phyloP scores from a whole-genome alignment of 768 basidiomycete genomes.

The Trametopsis cervina region DNA sequence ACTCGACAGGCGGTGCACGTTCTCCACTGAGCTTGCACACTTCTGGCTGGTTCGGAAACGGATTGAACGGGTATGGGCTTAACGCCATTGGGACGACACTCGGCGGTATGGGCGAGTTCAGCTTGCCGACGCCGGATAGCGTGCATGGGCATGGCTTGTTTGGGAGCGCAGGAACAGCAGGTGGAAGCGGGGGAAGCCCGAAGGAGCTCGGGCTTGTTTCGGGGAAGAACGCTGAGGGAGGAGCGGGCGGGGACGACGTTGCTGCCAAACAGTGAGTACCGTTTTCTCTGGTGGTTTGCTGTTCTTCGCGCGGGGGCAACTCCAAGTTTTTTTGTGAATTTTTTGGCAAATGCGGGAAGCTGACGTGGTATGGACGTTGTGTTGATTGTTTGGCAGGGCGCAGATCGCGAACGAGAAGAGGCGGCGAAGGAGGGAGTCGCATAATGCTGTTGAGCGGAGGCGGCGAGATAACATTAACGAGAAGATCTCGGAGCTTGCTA shows the following conservation, averaged over 20 bases:
- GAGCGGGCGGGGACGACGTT: constrained; percentile 20
- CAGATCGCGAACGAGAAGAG: constrained; percentile 76
- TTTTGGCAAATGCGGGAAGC: too few relatives aligned
- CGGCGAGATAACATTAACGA: constrained; percentile 93
- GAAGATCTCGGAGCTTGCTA: constrained; percentile 85
- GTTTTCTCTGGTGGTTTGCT: constrained; percentile 1
- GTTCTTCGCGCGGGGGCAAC: neutral
- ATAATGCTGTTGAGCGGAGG: constrained; percentile 88
- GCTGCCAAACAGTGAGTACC: constrained; percentile 33
- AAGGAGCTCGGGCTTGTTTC: constrained; percentile 25
- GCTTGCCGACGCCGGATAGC: constrained; percentile 26
- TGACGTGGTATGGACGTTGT: too few relatives aligned
- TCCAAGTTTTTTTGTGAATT: too few relatives aligned
- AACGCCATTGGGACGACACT: constrained; percentile 2
- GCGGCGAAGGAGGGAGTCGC: constrained; percentile 72
- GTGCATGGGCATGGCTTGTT: constrained; percentile 22
- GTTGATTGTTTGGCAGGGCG: too few relatives aligned
- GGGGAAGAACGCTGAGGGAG: constrained; percentile 2
- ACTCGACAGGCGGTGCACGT: constrained; percentile 18
- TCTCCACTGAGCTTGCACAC: constrained; percentile 26
- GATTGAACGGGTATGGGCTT: neutral
- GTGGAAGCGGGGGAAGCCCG: constrained; percentile 23
- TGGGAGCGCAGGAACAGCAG: constrained; percentile 13
- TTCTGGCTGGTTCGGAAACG: constrained; percentile 19
- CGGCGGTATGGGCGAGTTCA: constrained; percentile 15